Percentiles rank a stretch among this genome's conserved stretches.
phyloP scores from a whole-genome alignment of 2,329 filamentous ascomycete species.

The Trichophyton schoenleinii region DNA sequence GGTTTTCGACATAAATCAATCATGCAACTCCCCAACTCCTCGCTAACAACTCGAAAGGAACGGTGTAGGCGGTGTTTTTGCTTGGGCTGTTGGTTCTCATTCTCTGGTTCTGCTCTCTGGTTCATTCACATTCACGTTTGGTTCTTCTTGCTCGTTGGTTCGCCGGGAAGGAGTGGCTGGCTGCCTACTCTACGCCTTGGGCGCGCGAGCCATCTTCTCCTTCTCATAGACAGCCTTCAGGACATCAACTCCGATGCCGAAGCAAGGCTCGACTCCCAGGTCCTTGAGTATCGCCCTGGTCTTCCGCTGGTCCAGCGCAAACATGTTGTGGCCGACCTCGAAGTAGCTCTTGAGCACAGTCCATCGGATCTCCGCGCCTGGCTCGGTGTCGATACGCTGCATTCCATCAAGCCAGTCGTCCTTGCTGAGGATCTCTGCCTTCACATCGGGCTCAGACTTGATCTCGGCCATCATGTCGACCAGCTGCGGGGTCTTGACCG shows the following conservation, averaged over 20 bases:
- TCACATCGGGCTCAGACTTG: neutral
- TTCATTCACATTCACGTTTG: too few relatives aligned
- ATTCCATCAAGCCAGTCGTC: conserved; percentile 2
- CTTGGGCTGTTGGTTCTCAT: neutral
- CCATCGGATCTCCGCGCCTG: conserved; percentile 6
- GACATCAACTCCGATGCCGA: conserved; percentile 5
- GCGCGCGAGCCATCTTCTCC: neutral
- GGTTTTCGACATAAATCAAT: neutral
- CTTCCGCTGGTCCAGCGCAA: conserved; percentile 8
- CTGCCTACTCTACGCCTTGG: neutral
- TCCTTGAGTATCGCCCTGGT: conserved; percentile 6
- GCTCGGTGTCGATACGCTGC: conserved; percentile 1
- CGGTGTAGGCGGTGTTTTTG: neutral
- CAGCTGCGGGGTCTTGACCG: conserved; percentile 1
- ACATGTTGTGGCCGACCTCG: conserved; percentile 9
- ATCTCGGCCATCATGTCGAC: conserved; percentile 5
- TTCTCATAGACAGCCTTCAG: conserved; percentile 7
- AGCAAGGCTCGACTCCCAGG: conserved; percentile 8
- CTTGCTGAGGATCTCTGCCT: neutral
- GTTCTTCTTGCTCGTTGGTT: too few relatives aligned
- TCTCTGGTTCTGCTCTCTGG: neutral
- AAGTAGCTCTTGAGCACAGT: conserved; percentile 8
- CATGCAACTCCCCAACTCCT: conserved; percentile 4
- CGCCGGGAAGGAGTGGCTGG: too few relatives aligned
- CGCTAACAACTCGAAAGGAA: conserved; percentile 2